Base-by-base conservation (phyloP, 2,329 filamentous ascomycete genomes). In the Fusarium tanahbumbuense region DNA sequence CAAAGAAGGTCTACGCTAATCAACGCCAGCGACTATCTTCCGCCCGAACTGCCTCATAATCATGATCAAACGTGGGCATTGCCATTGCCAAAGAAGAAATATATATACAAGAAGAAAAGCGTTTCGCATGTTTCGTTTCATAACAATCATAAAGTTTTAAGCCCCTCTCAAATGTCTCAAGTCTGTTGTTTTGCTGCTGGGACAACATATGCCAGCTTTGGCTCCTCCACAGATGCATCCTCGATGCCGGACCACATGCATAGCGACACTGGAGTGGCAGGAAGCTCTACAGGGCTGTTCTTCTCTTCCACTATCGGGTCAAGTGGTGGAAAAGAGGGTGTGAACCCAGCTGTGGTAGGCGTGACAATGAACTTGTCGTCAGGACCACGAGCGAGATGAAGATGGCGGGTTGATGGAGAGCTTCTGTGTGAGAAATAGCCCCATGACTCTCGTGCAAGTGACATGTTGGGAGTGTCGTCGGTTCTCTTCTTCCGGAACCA, bases 231-330 rank as follows among this genome's bases (percentile, higher is more conserved):
- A 11, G 64, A 68, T 48, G 74, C 74, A 23, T 74, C 58, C 56
- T 76, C 74, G 10, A 76, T 55, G 16, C 70, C 61, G 45, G 63
- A 68, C 74, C 74, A 76, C 70, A 74, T 75, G n/a, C 71, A 76
- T 32, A 74, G 65, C 18, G 74, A 76, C 9, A 76, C 74, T 12
- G 74, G 74, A 11, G 74, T 76, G 15, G 74, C 74, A 4, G 74
- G 74, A 23, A 76, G 71, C 53, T 76, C 74, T 18, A 74, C 68
- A 15, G 73, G 74, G 22, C 67, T 67, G 30, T 64, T 55, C 6
- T 62, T 44, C 18, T 64, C 56, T 20, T 53, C 45, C 16, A 44
- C 25, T 23, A 37, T 46, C 22, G 45, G 53, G 25, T 42, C 47
- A 23, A 70, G 56, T 9, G 64, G 64, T 16, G 58, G 61, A 9